Evolutionary conservation across 345 rosid species (phyloP), one percentile per base, ranked within the genome.

Genomic region (Hypericum perforatum): DNA sequence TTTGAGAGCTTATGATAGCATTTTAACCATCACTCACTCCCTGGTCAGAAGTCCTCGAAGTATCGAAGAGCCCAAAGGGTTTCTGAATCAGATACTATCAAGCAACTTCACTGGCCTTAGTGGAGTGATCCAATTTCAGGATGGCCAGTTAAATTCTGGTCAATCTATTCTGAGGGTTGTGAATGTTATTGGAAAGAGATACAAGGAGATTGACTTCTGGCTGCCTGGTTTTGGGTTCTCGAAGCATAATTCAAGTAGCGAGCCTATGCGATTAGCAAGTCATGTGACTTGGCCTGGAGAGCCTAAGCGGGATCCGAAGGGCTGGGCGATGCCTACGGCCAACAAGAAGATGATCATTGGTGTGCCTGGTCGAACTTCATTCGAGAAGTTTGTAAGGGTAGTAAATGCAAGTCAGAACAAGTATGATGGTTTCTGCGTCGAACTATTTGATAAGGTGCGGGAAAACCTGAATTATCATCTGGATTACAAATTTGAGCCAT

Each of bases 401-500:
- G 56, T 12, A 45, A 59, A 59, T 8, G 59, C 16, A 36, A n/a
- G 32, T 39, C 53, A 53, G 39, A 56, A 41, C 5, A 16, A n/a
- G 7, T 76, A 57, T 36, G 61, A 32, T 32, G 85, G 89, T 14
- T 82, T 72, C 47, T 78, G 85, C 74, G 71, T 79, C n/a, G 58
- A 65, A 5, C 77, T 82, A 22, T 82, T 82, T 14, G 0, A 52
- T 4, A 8, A 62, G 62, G 60, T 73, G 41, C 45, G 29, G 3
- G 15, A 2, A 0, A 4, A n/a, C 29, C 29, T 69, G 41, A 61
- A 13, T 11, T 74, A 66, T 43, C 32, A 0, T 42, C 59, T 82
- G 3, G 53, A 65, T 37, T 73, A 56, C 37, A 41, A 11, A 8
- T 72, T 78, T 38, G n/a, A 0, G 10, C 59, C 58, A 13, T 41